Base-by-base conservation (phyloP, 192 early-diverging fungal species). In the Mortierella hygrophila region DNA sequence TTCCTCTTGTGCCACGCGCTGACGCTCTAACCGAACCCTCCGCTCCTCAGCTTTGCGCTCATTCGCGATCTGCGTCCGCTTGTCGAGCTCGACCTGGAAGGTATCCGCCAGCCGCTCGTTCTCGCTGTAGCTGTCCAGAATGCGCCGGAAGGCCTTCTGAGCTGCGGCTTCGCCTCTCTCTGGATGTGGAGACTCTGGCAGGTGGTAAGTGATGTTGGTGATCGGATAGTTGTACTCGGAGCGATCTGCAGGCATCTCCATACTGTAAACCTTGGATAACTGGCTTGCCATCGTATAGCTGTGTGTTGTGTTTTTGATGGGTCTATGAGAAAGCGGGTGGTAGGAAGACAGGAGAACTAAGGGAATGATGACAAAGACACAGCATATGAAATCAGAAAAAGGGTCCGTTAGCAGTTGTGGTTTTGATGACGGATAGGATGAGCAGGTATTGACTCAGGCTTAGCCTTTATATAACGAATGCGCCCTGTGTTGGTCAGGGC, bases 71-170 rank as follows among this genome's bases (percentile, higher is more conserved):
- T 80, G 71, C 26, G 72, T 23, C 16, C 78, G 78, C 70, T 71
- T 70, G 54, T 80, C 83, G 38, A 80, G 75, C 70, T 85, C 83
- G 20, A 80, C 46, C 60, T 85, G 78, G 54, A 80, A 85, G n/a
- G 72, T 32, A 73, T 85, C 83, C 5, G 83, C 74, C 7, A 85
- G 37, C 13, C 70, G 74, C 40, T 85, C 83, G 35, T 80, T 75
- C 32, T 85, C 83, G 1, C 77, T 74, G 37, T 85, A 85, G 40
- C 74, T 80, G 63, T 85, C 83, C 70, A 77, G 57, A 32, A 78
- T 85, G 20, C 75, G 73, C 46, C 75, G 78, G 11, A 80, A 79
- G n/a, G 83, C 83, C 26, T 63, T 79, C 42, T 78, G 68, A 7
- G 78, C 74, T 10, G 80, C 74, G 57, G 74, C 73, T 15, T 63